A percentile compares a stretch with the other conserved stretches of the same genome.
Conservation (phyloP, 2,329 filamentous ascomycete genomes). For the Penicillium aurantiogriseum region DNA sequence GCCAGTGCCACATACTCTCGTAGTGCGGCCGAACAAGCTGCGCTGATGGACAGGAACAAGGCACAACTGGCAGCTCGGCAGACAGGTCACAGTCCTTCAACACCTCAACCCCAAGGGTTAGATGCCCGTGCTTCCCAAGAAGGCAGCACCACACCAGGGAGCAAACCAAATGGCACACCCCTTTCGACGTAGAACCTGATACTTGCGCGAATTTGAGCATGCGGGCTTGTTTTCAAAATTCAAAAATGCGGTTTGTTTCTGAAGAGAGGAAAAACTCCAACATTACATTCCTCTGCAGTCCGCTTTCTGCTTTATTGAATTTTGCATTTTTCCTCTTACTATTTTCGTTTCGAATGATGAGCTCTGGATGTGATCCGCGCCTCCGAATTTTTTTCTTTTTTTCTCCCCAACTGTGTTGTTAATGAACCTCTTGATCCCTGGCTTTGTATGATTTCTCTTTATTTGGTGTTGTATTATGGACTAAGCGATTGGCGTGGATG, state of each 20-base stretch:
- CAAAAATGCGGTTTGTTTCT: conserved; percentile 5
- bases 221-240: neutral
- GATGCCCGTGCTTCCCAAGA: conserved; percentile 34
- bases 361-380: neutral
- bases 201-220: neutral
- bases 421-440: conserved; percentile 17
- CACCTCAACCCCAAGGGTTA: conserved; percentile 32
- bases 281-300: neutral
- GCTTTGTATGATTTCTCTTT: conserved; percentile 16
- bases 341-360: neutral
- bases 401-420: conserved; percentile 19
- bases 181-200: conserved; percentile 20
- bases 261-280: neutral
- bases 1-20: conserved; percentile 39
- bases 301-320: neutral
- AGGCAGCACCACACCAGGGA: conserved; percentile 36
- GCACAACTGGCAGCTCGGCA: conserved; percentile 36
- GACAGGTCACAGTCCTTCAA: conserved; percentile 33
- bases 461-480: conserved; percentile 19
- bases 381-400: conserved; percentile 4
- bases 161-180: conserved; percentile 34
- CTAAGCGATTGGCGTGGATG: conserved; percentile 28
- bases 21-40: conserved; percentile 42
- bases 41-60: conserved; percentile 40
- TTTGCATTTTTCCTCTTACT: neutral